These are phyloP conservation scores for Sphaerosporella brunnea DNA, from an alignment of 495 filamentous ascomycete genomes.

Conservation along the genomic window DNA sequence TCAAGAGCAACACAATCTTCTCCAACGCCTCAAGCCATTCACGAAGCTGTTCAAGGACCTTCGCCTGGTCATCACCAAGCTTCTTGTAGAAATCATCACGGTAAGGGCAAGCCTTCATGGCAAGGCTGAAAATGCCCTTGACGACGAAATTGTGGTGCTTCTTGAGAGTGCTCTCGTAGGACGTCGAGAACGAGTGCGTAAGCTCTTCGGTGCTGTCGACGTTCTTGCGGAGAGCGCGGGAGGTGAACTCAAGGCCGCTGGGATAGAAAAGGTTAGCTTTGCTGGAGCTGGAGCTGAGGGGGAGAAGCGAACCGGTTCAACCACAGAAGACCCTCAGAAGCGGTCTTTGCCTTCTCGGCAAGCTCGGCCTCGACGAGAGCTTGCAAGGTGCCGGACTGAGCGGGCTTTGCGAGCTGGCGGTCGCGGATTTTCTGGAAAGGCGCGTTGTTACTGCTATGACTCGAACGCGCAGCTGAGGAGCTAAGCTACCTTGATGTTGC, in stretches of 20 bases:
- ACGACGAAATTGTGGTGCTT: conserved; percentile 73
- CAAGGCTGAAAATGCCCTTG: conserved; percentile 75
- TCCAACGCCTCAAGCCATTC: conserved; percentile 59
- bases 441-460: too few species aligned
- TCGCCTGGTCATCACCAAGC: conserved; percentile 47
- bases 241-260: conserved; percentile 42
- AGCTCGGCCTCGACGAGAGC: conserved; percentile 69
- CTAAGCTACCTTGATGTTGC: conserved; percentile 67
- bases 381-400: conserved; percentile 63
- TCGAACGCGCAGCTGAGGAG: too few species aligned
- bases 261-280: conserved; percentile 1
- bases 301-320: conserved; percentile 50
- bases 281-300: conserved; percentile 2
- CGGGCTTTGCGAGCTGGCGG: conserved; percentile 57
- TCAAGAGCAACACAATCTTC: conserved; percentile 50
- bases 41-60: conserved; percentile 42
- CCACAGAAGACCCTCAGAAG: conserved; percentile 82
- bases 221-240: conserved; percentile 64
- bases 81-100: conserved; percentile 78
- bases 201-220: conserved; percentile 52
- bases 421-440: conserved; percentile 79
- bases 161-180: conserved; percentile 74
- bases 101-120: conserved; percentile 85
- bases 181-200: conserved; percentile 61
- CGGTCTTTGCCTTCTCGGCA: conserved; percentile 66